Base-by-base conservation (phyloP, 73 alveolate genomes). In the Stentor coeruleus region DNA sequence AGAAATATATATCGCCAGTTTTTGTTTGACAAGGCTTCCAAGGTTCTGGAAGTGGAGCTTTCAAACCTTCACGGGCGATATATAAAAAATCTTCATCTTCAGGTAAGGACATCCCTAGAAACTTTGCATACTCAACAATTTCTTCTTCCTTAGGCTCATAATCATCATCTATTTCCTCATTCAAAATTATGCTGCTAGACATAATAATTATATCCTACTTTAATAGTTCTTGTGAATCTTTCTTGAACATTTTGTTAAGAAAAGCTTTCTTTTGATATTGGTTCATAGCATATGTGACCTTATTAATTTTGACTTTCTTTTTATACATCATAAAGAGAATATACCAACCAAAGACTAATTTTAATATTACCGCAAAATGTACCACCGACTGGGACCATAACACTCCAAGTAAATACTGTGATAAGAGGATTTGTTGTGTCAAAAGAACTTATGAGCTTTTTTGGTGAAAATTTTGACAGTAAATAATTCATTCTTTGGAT, bases 91-190 rank as follows among this genome's bases (percentile, higher is more conserved):
- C 88, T 14, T 40, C 57, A 66, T 87, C 93, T 35, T 77, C 59
- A 0, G 39, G 79, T 3, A 37, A 74, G 30, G 72, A 83, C 82
- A 87, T 87, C 0, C 93, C 93, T 40, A 87, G 85, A 81, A 82
- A 87, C 28, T 58, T 81, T 38, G 89, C 91, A 59, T 59, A 79
- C 20, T 76, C 82, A 3, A 3, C 35, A 3, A 77, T 38, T 55
- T 83, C 89, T 66, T 83, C 93, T 3, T 59, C 66, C 3, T 92
- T 81, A 0, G 98, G 98, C 66, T 91, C 97, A 57, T 93, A 93
- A 84, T 86, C 88, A 39, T 91, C 95, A 76, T 92, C 98, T 26
- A 93, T 87, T 83, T 93, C 95, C 60, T 93, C 98, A 57, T 90
- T 93, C 81, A 91, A 72, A 58, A 87, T 59, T 41, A 88, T 89